Evolutionary conservation across 768 basidiomycete genomes (phyloP), one percentile per base, ranked within the genome.

Genomic region (Leccinum subtestaceum): DNA sequence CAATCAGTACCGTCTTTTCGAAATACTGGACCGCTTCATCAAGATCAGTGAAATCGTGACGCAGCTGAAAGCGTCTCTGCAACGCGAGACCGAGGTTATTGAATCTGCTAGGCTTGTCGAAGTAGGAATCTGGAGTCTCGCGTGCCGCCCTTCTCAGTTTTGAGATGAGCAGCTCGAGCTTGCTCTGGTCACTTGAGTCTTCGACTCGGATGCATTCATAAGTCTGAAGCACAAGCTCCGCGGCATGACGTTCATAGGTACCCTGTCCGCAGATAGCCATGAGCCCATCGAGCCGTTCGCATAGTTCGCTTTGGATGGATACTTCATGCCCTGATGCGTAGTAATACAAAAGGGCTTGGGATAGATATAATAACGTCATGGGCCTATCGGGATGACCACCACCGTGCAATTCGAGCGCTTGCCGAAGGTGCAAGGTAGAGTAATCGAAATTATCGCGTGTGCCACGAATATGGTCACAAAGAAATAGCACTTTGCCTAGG

Each of bases 401-500:
- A 29, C 0, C 11, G 7, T 55, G 64, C 12, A 61, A n/a, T 4
- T 34, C 21, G 27, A 65, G 63, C 6, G 57, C 60, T 5, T 61
- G 6, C 21, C n/a, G 57, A 46, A 62, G 65, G 23, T 45, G 38
- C 1, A 11, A 19, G 8, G 47, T 56, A 6, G 54, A 45, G 12
- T 11, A 8, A 5, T 61, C 34, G 27, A 65, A 52, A 8, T 51
- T 5, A n/a, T 3, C 1, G 11, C 2, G 15, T n/a, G 31, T 54
- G 4, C 57, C 57, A 7, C 46, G 4, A 25, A 32, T 34, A 13
- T 54, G 64, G 19, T 46, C 57, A 17, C n/a, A 15, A 15, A 59
- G 45, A n/a, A 57, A 58, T 32, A 38, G 21, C 19, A 46, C 60
- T 9, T 56, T 62, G 9, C 64, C 64, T n/a, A 65, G 58, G 53